phyloP scores from a whole-genome alignment of 306 rosid genomes.

The Lupinus albus region DNA sequence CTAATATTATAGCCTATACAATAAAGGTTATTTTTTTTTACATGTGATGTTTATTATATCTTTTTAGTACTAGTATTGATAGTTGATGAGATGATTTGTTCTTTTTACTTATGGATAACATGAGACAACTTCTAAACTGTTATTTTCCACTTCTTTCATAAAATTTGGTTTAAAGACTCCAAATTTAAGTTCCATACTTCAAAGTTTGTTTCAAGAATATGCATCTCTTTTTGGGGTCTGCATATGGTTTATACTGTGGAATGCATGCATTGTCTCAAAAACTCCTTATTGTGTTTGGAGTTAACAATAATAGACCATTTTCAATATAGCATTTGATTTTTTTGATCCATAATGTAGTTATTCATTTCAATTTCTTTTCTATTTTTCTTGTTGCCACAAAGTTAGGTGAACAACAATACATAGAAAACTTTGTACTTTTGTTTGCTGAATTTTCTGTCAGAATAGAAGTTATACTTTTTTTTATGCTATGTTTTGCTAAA shows the following conservation, averaged over 20 bases:
- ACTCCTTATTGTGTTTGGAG: slow-evolving; percentile 3
- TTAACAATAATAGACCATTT: background rate
- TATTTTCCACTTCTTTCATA: background rate
- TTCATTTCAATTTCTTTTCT: slow-evolving; percentile 33
- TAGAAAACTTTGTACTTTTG: background rate
- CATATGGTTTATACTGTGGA: background rate
- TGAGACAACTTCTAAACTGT: background rate
- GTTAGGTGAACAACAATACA: slow-evolving; percentile 58
- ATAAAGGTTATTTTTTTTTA: background rate
- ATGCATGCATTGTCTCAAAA: background rate
- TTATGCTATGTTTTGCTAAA: too few species aligned
- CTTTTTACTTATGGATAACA: background rate
- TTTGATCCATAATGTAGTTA: slow-evolving; percentile 13
- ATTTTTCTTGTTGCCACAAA: slow-evolving; percentile 89
- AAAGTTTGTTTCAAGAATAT: background rate
- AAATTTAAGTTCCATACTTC: background rate
- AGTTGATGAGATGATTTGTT: background rate
- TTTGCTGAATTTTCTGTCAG: slow-evolving; percentile 14
- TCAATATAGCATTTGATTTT: slow-evolving; percentile 29
- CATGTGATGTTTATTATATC: background rate
- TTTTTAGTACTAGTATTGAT: background rate
- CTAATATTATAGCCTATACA: background rate
- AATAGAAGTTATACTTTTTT: background rate
- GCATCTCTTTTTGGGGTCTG: background rate
- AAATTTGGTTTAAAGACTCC: background rate